Conservation (phyloP, 1,284 basidiomycete genomes). For the Athelia sp. region DNA sequence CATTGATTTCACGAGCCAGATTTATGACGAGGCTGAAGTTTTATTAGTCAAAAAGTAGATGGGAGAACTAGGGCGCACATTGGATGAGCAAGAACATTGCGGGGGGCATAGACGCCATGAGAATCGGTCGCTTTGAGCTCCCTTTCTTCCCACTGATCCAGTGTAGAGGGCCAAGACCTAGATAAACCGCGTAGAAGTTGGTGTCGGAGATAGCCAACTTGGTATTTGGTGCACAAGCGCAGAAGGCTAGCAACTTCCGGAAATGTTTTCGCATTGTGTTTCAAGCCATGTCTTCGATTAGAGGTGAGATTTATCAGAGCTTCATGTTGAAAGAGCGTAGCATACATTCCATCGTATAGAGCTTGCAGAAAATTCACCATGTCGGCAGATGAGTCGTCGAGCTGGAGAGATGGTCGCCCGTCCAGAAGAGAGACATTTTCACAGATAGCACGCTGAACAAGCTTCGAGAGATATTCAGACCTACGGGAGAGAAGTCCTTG, state of each 20-base stretch:
- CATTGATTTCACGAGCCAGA: slow-evolving; percentile 34
- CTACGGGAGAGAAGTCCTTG: slow-evolving; percentile 58
- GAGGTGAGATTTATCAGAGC: too few species aligned
- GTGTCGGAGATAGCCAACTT: slow-evolving; percentile 46
- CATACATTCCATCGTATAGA: slow-evolving; percentile 59
- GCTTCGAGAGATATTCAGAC: slow-evolving; percentile 41
- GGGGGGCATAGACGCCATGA: slow-evolving; percentile 51
- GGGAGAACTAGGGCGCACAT: slow-evolving; percentile 43
- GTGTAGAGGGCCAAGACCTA: slow-evolving; percentile 49
- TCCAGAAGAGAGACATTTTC: slow-evolving; percentile 32
- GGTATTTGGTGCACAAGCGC: slow-evolving; percentile 58
- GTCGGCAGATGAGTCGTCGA: slow-evolving; percentile 48
- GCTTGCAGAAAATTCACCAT: slow-evolving; percentile 50
- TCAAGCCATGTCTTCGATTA: too few species aligned
- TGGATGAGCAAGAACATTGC: slow-evolving; percentile 53
- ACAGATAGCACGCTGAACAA: slow-evolving; percentile 16
- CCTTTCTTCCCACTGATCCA: slow-evolving; percentile 58
- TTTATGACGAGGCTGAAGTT: slow-evolving; percentile 35
- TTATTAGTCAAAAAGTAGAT: slow-evolving; percentile 20
- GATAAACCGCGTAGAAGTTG: slow-evolving; percentile 49
- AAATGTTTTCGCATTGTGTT: slow-evolving; percentile 37
- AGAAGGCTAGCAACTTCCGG: slow-evolving; percentile 47
- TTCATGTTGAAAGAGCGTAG: slow-evolving; percentile 4
- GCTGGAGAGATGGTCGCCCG: slow-evolving; percentile 45
- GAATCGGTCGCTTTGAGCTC: slow-evolving; percentile 46